These are phyloP conservation scores for Cornus suecica DNA, from an alignment of 148 eudicot species.

Conservation along the genomic window DNA sequence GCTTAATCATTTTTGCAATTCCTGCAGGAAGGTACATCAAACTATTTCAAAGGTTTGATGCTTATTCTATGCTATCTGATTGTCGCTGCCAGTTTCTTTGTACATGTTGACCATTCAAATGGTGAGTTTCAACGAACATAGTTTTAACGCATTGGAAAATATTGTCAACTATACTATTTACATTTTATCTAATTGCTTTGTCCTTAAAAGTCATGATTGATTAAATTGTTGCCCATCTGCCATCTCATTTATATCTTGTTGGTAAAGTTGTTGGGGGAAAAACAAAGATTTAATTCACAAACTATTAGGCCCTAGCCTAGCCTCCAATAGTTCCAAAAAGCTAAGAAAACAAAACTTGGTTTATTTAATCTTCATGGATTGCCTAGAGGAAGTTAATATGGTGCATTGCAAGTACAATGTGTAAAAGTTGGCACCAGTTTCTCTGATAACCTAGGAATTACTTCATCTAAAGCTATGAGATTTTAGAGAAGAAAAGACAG, in stretches of 20 bases:
- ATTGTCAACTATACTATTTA: not conserved
- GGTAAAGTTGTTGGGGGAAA: too few species aligned
- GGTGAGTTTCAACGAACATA: conserved; percentile 31
- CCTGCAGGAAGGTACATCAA: conserved; percentile 92
- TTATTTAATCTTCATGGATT: not conserved
- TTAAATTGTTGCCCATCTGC: not conserved
- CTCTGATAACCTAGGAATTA: too few species aligned
- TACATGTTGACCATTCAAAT: conserved; percentile 58
- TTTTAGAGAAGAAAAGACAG: too few species aligned
- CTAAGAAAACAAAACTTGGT: too few species aligned
- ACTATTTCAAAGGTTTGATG: conserved; percentile 96
- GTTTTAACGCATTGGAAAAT: not conserved
- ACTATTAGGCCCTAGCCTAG: too few species aligned
- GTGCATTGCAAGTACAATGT: too few species aligned
- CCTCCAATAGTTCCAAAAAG: too few species aligned
- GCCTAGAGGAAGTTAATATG: too few species aligned
- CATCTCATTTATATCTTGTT: not conserved
- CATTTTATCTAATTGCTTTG: not conserved
- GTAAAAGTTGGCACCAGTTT: too few species aligned
- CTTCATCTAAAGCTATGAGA: too few species aligned
- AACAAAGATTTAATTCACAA: too few species aligned
- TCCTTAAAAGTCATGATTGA: not conserved
- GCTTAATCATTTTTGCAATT: conserved; percentile 1
- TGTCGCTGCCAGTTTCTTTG: conserved; percentile 98
- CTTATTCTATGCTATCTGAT: conserved; percentile 89